Percentiles rank a stretch among this genome's conserved stretches.
phyloP scores from a whole-genome alignment of 1,284 basidiomycete genomes.

The Malassezia obtusa region DNA sequence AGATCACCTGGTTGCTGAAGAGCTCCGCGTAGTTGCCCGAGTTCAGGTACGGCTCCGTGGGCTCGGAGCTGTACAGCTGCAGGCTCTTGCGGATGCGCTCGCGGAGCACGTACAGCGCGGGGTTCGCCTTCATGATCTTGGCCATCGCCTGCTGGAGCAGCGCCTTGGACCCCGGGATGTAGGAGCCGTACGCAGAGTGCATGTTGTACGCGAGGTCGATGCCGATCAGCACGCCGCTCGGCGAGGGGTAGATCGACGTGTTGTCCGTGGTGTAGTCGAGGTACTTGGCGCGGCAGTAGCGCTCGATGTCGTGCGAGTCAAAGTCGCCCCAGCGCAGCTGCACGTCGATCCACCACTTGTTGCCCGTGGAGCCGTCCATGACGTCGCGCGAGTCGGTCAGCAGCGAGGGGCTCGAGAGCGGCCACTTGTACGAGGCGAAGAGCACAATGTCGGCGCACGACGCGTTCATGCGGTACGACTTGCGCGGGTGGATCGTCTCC shows the following conservation, averaged over 20 bases:
- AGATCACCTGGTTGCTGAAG: slow-evolving; percentile 99
- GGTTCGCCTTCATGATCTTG: slow-evolving; percentile 98
- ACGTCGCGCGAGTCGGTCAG: slow-evolving; percentile 93
- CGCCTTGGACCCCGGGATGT: slow-evolving; percentile 98
- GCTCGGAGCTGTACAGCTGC: slow-evolving; percentile 96
- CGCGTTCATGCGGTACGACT: slow-evolving; percentile 99
- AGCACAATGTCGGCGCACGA: slow-evolving; percentile 83
- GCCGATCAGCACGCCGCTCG: slow-evolving; percentile 95
- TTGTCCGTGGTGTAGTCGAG: slow-evolving; percentile 67
- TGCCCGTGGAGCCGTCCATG: slow-evolving; percentile 88
- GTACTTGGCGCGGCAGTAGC: slow-evolving; percentile 96
- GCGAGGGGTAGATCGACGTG: slow-evolving; percentile 96
- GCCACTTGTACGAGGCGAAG: slow-evolving; percentile 87
- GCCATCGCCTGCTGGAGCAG: slow-evolving; percentile 98
- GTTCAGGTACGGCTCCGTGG: slow-evolving; percentile 96
- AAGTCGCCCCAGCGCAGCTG: slow-evolving; percentile 97
- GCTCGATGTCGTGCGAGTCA: slow-evolving; percentile 67
- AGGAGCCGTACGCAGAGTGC: slow-evolving; percentile 98
- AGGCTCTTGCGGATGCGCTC: slow-evolving; percentile 98
- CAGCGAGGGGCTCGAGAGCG: slow-evolving; percentile 88
- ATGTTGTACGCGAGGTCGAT: slow-evolving; percentile 97
- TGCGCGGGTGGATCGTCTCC: slow-evolving; percentile 94
- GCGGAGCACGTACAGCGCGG: slow-evolving; percentile 91
- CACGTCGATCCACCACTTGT: slow-evolving; percentile 99
- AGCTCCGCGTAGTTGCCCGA: slow-evolving; percentile 92